Base-by-base conservation (phyloP, 1,139 yeast genomes). In the Arxiozyma bovina region DNA sequence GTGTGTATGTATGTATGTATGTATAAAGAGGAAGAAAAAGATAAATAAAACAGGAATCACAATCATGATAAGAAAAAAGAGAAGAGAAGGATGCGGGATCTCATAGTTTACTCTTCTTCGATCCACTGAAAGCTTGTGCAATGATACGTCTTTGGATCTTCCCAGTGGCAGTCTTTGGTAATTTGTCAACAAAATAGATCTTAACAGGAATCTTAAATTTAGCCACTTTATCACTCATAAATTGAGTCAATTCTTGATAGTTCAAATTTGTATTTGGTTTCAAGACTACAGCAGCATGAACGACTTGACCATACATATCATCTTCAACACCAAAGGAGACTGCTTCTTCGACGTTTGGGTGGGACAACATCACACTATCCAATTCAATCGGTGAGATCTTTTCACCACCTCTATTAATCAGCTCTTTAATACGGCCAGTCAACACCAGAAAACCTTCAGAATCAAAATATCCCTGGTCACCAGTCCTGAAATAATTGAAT, bases 91-190 rank as follows among this genome's bases (percentile, higher is more conserved):
- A 42, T 23, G 20, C 4, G 22, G 4, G 17, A 21, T 2, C 21
- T 59, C 57, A 70, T 53, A 74, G 59, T 60, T 75, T 76, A 40
- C 72, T 59, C 59, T 72, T 67, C 20, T 68, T 57, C 12, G 42
- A 6, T 20, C 50, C 55, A 1, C 72, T 70, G 58, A 77, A 76
- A 20, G 67, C 67, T 42, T 68, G 67, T 1, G 84, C 85, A 61
- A 83, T 79, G 58, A 76, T 76, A 56, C 85, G 72, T 62, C 88
- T 74, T 67, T 83, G 87, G 53, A 83, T 80, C 73, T 83, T 83
- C 42, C 88, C 88, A 1, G 88, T 83, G 2, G 88, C 84, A 2
- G 87, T 81, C 74, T 83, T 83, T 58, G 88, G 88, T 68, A 83
- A 74, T 42, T 73, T 71, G 25, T 81, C 77, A n/a, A 83, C 80